Percentiles rank a stretch among this genome's conserved stretches.
These are phyloP conservation scores for Tetrahymena thermophila DNA, from an alignment of 73 alveolate species.

Conservation along the genomic window DNA sequence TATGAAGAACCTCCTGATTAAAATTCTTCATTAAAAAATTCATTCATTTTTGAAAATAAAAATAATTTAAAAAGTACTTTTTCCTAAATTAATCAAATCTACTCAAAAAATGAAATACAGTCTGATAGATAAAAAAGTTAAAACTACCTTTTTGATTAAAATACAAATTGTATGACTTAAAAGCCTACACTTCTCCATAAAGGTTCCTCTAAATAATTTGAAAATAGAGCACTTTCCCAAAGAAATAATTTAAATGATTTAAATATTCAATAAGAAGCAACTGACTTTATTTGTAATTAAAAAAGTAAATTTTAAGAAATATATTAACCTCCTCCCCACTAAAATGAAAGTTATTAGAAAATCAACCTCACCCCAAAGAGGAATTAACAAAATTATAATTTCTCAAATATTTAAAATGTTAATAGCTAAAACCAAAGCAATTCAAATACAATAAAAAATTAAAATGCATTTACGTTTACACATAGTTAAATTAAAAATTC, in stretches of 20 bases:
- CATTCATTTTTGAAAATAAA: too few relatives aligned
- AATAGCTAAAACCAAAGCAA: neutral
- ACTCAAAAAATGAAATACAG: neutral
- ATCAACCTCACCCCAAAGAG: neutral
- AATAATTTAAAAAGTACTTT: neutral
- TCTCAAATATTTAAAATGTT: too few relatives aligned
- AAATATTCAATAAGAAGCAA: too few relatives aligned
- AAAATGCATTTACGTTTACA: neutral
- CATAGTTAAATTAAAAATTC: neutral
- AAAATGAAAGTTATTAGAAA: too few relatives aligned
- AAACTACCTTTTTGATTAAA: neutral
- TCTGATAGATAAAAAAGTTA: neutral
- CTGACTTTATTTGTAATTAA: neutral
- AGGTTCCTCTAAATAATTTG: neutral
- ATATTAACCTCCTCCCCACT: neutral
- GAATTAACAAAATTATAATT: too few relatives aligned
- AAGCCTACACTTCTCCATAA: neutral
- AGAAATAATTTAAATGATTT: neutral
- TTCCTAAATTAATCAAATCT: neutral
- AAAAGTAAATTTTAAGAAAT: neutral
- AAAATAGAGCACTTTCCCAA: neutral
- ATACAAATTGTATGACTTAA: too few relatives aligned
- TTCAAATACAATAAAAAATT: neutral
- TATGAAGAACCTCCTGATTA: too few relatives aligned
- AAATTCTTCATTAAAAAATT: too few relatives aligned